Base-by-base conservation (phyloP, 2,329 filamentous ascomycete genomes). In the Fusarium humuli region DNA sequence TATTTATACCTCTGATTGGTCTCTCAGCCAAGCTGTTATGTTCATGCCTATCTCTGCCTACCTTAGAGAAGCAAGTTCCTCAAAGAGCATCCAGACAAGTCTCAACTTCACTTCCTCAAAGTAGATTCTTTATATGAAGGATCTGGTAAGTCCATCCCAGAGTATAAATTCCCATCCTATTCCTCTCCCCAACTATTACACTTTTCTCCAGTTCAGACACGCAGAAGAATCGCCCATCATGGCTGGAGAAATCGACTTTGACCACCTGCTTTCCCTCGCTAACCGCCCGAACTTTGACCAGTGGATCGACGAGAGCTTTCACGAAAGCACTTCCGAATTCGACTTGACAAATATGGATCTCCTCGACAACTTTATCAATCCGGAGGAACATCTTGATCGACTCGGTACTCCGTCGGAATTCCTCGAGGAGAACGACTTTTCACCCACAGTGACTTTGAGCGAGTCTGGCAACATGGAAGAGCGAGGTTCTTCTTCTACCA, bases 21-120 rank as follows among this genome's bases (percentile, higher is more conserved):
- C 18, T 40, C 67, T 64, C 57, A 18, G 63, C 22, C 1, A 63
- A 10, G 34, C 11, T 56, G 18, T 47, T 70, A 68, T 70, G 45
- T 71, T 45, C n/a, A 14, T 50, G 14, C 12, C 3, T 12, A 2
- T 27, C 30, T 4, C 20, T 18, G 42, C 30, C 50, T 41, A 25
- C 25, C 25, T 23, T 25, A 13, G 37, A 12, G 14, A 12, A 25
- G 40, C 25, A 48, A 55, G 23, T 46, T 40, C 30, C 25, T 50
- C n/a, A 29, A 56, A 14, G 23, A 5, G 13, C 6, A 12, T 11
- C 7, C 47, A 29, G 4, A 6, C 30, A 41, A 22, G 30, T 20
- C 23, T 29, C 34, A 46, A 32, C 16, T 29, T 22, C 20, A 53
- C 57, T 69, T 55, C 45, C 52, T 44, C 32, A 46, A 41, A 8